Base-by-base conservation (phyloP, 495 filamentous ascomycete genomes). In the Aspergillus mulundensis region DNA sequence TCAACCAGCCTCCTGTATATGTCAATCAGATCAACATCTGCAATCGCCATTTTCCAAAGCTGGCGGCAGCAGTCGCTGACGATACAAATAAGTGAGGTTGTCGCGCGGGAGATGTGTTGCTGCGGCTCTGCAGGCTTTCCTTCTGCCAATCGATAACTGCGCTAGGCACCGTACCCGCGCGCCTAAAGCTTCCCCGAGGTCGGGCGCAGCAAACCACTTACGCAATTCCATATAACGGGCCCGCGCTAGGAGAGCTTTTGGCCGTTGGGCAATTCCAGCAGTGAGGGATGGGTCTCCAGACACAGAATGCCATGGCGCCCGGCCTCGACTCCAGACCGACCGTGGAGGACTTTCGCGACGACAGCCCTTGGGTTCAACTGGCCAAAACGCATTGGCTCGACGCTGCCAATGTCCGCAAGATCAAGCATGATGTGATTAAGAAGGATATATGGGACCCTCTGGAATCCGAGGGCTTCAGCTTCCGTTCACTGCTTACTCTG, bases 381-480 rank as follows among this genome's bases (percentile, higher is more conserved):
- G 95, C 94, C 51, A 82, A 85, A 60, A 83, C 87, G 63, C 80
- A 95, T 71, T 99, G 94, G 94, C 76, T 93, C 55, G 86, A 85
- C 69, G 70, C 71, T 5, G 69, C 74, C 10, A 87, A 87, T 66
- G 73, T 84, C 57, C 72, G 71, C 57, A 95, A 88, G 76, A 86
- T 90, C 64, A 94, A 89, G 76, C 84, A 86, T 36, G 88, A 95
- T 56, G 83, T 92, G 51, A 76, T 97, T 61, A 94, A 95, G 74
- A 80, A 81, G 59, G 88, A 93, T 60, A 86, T 99, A 40, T 99
- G 94, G 90, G 91, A 94, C 72, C 78, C 83, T 16, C 72, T 99
- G 55, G 91, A 97, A 69, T 83, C 84, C 59, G 85, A 90, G 47
- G 77, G 76, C 41, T 97, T 96, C 65, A 79, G 79, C n/a, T 83